Evolutionary conservation across 169 alveolate species (phyloP), one percentile per base, ranked within the genome.

Genomic region (Blepharisma undulans): DNA sequence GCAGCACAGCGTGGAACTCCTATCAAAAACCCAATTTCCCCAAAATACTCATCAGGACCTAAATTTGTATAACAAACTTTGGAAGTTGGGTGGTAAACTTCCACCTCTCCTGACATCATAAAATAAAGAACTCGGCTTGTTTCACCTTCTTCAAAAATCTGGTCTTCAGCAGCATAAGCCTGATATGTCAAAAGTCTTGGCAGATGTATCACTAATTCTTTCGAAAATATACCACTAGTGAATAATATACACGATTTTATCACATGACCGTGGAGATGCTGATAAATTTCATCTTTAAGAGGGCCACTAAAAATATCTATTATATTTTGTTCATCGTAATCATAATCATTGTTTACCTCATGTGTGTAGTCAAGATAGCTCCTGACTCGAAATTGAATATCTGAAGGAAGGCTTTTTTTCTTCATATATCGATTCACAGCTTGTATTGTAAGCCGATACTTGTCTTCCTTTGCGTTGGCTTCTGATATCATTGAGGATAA

Each of bases 21-120:
- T 19, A 94, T 79, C 78, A 94, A 94, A 93, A 96, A 95, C 32
- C 94, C 92, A 22, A 95, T 84, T 79, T 96, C 97, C 48, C 98
- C 98, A 84, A 96, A 95, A 2, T 88, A 79, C 19, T 88, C 92
- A 30, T 92, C 96, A 72, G 76, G 93, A 25, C 66, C 88, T 22
- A 96, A 87, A n/a, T 89, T 95, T 34, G 85, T 93, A 1, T 94
- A 89, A 29, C 80, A 91, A 29, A 96, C 88, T 32, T 89, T 72
- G 91, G 33, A 92, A 89, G 22, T 93, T 78, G 33, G 89, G 85
- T 82, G 94, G 77, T 90, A 77, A 1, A 94, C 14, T 22, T 85
- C 77, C 36, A 87, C 93, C 32, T 82, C 90, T 3, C 96, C 96
- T 19, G 60, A 33, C 25, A 71, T 74, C 3, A 94, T 84, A 81